Conservation (phyloP, 495 filamentous ascomycete genomes). For the Neurospora intermedia region DNA sequence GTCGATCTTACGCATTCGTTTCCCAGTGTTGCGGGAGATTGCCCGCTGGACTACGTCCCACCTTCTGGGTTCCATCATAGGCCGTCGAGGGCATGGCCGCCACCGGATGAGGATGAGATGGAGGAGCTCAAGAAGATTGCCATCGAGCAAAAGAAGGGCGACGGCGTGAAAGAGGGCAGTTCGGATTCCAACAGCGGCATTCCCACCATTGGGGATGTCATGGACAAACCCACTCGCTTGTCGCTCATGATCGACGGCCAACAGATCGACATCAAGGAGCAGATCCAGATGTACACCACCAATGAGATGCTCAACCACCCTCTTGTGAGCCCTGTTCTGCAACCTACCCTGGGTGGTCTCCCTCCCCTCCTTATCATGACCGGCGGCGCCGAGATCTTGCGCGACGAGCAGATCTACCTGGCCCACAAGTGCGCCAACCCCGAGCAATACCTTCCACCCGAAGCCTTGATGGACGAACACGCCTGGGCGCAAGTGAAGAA, state of each 20-base stretch:
- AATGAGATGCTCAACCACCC: constrained; percentile 82
- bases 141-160: constrained; percentile 11
- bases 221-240: constrained; percentile 35
- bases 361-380: constrained; percentile 77
- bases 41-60: constrained; percentile 76
- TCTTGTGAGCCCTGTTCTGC: constrained; percentile 76
- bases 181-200: constrained; percentile 3
- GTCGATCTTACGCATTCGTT: constrained; percentile 91
- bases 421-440: constrained; percentile 91
- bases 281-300: constrained; percentile 81
- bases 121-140: constrained; percentile 30
- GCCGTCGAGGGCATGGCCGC: constrained; percentile 82
- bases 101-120: constrained; percentile 65
- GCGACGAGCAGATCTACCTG: constrained; percentile 89
- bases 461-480: constrained; percentile 52
- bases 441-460: constrained; percentile 55
- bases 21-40: constrained; percentile 68
- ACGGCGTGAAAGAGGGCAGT: constrained; percentile 1
- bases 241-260: constrained; percentile 62
- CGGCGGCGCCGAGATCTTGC: constrained; percentile 78
- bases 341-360: constrained; percentile 77
- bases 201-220: constrained; percentile 17
- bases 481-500: constrained; percentile 48
- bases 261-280: constrained; percentile 66
- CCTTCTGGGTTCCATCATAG: constrained; percentile 74